These are phyloP conservation scores for Pleurotus giganteus DNA, from an alignment of 768 basidiomycete genomes.

Conservation along the genomic window DNA sequence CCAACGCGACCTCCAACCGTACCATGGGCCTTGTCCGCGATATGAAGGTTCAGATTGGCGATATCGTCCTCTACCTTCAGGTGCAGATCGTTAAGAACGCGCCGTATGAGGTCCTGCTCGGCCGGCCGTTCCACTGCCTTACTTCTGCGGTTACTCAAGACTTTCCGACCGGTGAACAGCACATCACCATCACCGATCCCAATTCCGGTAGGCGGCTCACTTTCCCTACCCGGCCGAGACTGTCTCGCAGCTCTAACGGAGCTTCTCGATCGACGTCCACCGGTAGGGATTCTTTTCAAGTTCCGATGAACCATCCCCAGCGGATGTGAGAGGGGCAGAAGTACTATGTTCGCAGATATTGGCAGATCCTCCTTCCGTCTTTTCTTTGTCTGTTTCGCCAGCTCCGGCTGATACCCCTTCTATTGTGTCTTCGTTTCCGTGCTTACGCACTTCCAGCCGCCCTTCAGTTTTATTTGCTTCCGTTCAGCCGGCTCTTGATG, in stretches of 20 bases:
- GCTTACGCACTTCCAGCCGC: no score
- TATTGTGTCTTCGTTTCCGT: no score
- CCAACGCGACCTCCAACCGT: slow-evolving; percentile 18
- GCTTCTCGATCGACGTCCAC: neutral
- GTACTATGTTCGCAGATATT: neutral
- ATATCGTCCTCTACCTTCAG: slow-evolving; percentile 23
- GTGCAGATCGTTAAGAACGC: slow-evolving; percentile 22
- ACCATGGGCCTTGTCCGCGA: slow-evolving; percentile 23
- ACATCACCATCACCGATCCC: slow-evolving; percentile 19
- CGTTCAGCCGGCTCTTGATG: no score
- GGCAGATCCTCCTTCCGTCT: neutral
- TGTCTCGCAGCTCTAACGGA: neutral
- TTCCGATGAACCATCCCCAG: neutral
- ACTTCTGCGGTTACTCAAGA: slow-evolving; percentile 14
- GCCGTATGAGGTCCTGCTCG: slow-evolving; percentile 24
- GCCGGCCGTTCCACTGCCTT: slow-evolving; percentile 23
- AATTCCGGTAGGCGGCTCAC: slow-evolving; percentile 13
- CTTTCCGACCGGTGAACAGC: slow-evolving; percentile 11
- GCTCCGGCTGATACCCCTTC: no score
- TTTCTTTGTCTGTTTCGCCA: neutral
- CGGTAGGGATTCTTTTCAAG: neutral
- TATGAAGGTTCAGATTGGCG: slow-evolving; percentile 20
- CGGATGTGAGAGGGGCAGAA: neutral
- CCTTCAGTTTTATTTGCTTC: no score
- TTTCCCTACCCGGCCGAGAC: slow-evolving; percentile 12